A percentile compares a stretch with the other conserved stretches of the same genome.
Evolutionary conservation across 108 stramenopile species (phyloP).

Genomic region (Skeletonema potamos): DNA sequence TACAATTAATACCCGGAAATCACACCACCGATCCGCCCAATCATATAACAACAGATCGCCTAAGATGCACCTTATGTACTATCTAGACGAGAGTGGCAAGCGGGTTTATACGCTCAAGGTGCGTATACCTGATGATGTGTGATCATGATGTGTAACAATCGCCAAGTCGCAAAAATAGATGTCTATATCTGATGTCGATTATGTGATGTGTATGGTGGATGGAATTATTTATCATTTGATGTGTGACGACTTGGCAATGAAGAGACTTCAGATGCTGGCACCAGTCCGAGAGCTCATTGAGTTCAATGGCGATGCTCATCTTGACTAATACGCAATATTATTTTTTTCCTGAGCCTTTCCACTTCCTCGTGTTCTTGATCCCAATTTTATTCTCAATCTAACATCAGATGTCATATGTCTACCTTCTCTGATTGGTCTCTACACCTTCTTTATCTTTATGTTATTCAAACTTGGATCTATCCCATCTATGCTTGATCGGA

Average conservation of each 20-base stretch:
- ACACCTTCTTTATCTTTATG: not conserved
- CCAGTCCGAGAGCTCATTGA: constrained; percentile 28
- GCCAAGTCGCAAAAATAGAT: not conserved
- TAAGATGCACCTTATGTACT: constrained; percentile 99
- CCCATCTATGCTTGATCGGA: not conserved
- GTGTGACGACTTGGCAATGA: constrained; percentile 22
- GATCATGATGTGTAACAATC: not conserved
- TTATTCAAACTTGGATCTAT: not conserved
- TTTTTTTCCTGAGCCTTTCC: not conserved
- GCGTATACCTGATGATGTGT: constrained; percentile 18
- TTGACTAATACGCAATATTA: not conserved
- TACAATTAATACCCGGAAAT: no score
- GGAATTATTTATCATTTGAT: not conserved
- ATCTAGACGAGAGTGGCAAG: constrained; percentile 90
- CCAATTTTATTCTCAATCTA: not conserved
- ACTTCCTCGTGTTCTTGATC: not conserved
- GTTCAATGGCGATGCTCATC: not conserved
- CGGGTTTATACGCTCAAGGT: constrained; percentile 98
- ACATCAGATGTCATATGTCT: not conserved
- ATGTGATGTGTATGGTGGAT: not conserved
- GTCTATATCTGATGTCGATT: not conserved
- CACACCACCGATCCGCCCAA: not conserved
- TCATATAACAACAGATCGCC: not conserved
- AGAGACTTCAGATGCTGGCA: constrained; percentile 44
- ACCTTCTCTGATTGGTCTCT: not conserved